Percentiles rank a stretch among this genome's conserved stretches.
These are phyloP conservation scores for Mimosa pudica DNA, from an alignment of 306 rosid species.

Conservation along the genomic window DNA sequence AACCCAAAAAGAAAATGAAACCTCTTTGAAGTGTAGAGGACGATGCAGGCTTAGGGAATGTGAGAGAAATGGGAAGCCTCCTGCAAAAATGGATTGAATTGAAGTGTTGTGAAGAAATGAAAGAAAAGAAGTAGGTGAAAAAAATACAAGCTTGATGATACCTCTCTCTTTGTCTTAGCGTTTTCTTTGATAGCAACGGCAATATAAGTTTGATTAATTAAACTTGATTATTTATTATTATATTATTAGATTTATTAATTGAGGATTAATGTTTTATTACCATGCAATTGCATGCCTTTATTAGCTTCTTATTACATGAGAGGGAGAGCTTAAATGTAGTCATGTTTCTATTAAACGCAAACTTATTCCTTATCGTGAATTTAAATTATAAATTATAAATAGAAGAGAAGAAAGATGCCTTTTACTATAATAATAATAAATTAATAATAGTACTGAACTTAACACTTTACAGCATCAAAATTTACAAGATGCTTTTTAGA, in stretches of 20 bases:
- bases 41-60: constrained; percentile 6
- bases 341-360: background rate
- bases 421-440: background rate
- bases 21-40: constrained; percentile 1
- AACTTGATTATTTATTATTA: background rate
- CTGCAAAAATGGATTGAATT: background rate
- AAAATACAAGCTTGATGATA: background rate
- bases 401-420: background rate
- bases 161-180: too few relatives aligned
- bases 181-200: background rate
- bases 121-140: background rate
- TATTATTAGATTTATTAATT: background rate
- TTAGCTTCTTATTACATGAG: background rate
- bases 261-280: background rate
- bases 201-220: background rate
- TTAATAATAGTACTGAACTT: background rate
- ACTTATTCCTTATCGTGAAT: background rate
- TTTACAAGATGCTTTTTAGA: background rate
- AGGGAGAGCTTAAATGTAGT: background rate
- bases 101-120: background rate
- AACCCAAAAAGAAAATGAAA: background rate
- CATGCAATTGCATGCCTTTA: background rate
- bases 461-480: background rate
- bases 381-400: too few relatives aligned
- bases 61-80: background rate